Percentiles rank a stretch among this genome's conserved stretches.
phyloP scores from a whole-genome alignment of 2,329 filamentous ascomycete species.

The Penicillium concentricum region DNA sequence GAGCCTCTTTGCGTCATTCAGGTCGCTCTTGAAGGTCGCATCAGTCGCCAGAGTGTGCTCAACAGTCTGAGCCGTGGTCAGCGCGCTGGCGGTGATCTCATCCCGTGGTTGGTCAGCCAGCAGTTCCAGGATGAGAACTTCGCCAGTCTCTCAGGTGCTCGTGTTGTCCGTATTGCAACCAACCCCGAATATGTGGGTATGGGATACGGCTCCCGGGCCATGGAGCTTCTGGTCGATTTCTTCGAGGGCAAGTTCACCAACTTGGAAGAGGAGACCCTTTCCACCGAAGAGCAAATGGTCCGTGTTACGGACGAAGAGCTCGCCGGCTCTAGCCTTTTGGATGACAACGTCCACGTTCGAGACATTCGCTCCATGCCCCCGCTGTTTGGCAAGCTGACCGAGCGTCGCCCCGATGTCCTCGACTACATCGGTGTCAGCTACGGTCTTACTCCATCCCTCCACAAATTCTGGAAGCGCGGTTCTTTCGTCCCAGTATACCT shows the following conservation, averaged over 20 bases:
- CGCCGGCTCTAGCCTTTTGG: slow-evolving; percentile 69
- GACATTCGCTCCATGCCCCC: slow-evolving; percentile 92
- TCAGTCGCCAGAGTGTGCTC: slow-evolving; percentile 87
- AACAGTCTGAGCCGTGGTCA: slow-evolving; percentile 87
- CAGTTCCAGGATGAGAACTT: slow-evolving; percentile 99
- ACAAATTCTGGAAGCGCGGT: slow-evolving; percentile 95
- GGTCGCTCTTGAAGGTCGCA: slow-evolving; percentile 89
- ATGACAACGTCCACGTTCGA: slow-evolving; percentile 85
- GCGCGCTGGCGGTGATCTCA: slow-evolving; percentile 85
- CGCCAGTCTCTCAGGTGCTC: slow-evolving; percentile 84
- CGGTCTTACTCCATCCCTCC: slow-evolving; percentile 79
- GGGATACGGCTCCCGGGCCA: slow-evolving; percentile 89
- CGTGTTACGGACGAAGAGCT: slow-evolving; percentile 82
- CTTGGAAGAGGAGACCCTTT: slow-evolving; percentile 68
- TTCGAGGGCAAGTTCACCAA: slow-evolving; percentile 91
- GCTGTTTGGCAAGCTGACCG: slow-evolving; percentile 81
- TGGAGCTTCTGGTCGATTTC: slow-evolving; percentile 85
- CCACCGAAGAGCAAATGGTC: slow-evolving; percentile 60
- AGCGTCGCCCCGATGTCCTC: slow-evolving; percentile 74
- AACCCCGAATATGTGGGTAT: slow-evolving; percentile 90
- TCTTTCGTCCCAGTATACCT: slow-evolving; percentile 88
- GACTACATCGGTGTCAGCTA: slow-evolving; percentile 97
- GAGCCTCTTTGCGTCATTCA: slow-evolving; percentile 95
- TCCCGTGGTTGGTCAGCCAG: slow-evolving; percentile 95
- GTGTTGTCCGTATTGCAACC: slow-evolving; percentile 90